phyloP scores from a whole-genome alignment of 2,329 filamentous ascomycete genomes.

The Verticillium albo-atrum region DNA sequence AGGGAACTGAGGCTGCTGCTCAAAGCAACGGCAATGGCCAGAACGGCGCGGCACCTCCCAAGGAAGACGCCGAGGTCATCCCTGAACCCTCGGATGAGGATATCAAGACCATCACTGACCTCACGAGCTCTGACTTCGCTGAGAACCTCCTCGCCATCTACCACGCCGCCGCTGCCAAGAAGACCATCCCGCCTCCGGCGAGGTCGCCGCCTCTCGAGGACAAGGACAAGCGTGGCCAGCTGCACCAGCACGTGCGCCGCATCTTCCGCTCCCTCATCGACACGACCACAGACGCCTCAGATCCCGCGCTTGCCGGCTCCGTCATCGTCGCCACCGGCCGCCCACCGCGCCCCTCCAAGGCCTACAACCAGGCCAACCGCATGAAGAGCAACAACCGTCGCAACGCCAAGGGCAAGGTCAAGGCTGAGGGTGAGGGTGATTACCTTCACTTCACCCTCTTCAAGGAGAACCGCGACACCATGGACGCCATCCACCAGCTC shows the following conservation, averaged over 20 bases:
- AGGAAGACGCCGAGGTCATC: slow-evolving; percentile 4
- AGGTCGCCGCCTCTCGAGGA: slow-evolving; percentile 38
- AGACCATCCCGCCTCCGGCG: slow-evolving; percentile 24
- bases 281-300: slow-evolving; percentile 57
- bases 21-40: not conserved
- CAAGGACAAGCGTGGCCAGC: slow-evolving; percentile 36
- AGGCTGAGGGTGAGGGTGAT: slow-evolving; percentile 49
- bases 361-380: slow-evolving; percentile 17
- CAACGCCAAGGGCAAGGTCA: slow-evolving; percentile 8
- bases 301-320: slow-evolving; percentile 46
- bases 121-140: slow-evolving; percentile 35
- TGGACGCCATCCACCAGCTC: slow-evolving; percentile 80
- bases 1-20: slow-evolving; percentile 16
- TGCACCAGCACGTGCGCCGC: slow-evolving; percentile 64
- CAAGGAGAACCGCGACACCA: slow-evolving; percentile 96
- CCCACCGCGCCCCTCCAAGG: slow-evolving; percentile 18
- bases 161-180: slow-evolving; percentile 25
- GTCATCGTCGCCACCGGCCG: slow-evolving; percentile 50
- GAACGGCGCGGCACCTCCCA: slow-evolving; percentile 5
- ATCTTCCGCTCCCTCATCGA: slow-evolving; percentile 78
- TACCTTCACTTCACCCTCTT: slow-evolving; percentile 89
- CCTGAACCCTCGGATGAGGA: slow-evolving; percentile 23
- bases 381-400: slow-evolving; percentile 17
- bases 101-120: slow-evolving; percentile 27
- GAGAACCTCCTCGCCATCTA: slow-evolving; percentile 37